These are phyloP conservation scores for Leptomonas seymouri DNA, from an alignment of 208 protist species.

Conservation along the genomic window DNA sequence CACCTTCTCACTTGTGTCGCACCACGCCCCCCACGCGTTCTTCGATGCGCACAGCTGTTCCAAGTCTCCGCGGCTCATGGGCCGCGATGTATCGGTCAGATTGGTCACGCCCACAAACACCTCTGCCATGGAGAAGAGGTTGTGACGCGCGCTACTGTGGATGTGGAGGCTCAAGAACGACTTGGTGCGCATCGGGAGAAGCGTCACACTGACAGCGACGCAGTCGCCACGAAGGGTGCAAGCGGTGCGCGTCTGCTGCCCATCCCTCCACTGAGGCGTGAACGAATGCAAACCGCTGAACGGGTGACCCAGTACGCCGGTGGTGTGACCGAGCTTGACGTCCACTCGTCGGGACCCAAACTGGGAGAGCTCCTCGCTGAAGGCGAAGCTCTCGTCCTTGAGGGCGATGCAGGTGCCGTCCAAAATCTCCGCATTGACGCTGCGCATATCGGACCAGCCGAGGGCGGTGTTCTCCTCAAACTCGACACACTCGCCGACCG, in stretches of 20 bases:
- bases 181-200: constrained; percentile 68
- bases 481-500: constrained; percentile 62
- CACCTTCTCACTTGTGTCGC: constrained; percentile 62
- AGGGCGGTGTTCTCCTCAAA: constrained; percentile 77
- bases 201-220: constrained; percentile 62
- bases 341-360: constrained; percentile 69
- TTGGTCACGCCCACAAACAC: constrained; percentile 85
- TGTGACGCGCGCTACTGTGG: constrained; percentile 29
- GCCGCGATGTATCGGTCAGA: constrained; percentile 36
- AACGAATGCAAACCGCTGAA: constrained; percentile 83
- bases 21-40: constrained; percentile 86
- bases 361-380: constrained; percentile 48
- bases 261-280: constrained; percentile 68
- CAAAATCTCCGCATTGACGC: constrained; percentile 74
- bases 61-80: constrained; percentile 59
- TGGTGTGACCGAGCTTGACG: constrained; percentile 61
- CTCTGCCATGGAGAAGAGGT: constrained; percentile 40
- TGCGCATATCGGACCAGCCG: constrained; percentile 62
- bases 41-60: constrained; percentile 60
- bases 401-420: constrained; percentile 51
- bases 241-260: constrained; percentile 35
- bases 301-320: constrained; percentile 70
- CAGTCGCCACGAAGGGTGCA: constrained; percentile 50
- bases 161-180: constrained; percentile 57
- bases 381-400: constrained; percentile 60